Evolutionary conservation across 306 rosid genomes (phyloP), one percentile per base, ranked within the genome.

Genomic region (Pyrus communis): DNA sequence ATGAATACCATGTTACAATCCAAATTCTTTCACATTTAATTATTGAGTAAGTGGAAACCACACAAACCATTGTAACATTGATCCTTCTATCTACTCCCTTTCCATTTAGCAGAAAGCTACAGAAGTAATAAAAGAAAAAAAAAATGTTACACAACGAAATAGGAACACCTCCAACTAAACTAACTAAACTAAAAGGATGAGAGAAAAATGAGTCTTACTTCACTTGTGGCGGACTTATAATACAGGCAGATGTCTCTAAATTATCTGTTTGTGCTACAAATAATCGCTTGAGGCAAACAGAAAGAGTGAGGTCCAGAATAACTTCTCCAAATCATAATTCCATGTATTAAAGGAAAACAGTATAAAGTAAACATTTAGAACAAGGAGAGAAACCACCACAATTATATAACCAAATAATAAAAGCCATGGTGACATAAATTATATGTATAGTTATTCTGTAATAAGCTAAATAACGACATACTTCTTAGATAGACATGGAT

Each of bases 101-200:
- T 77, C 99, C 99, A 81, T 96, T 96, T 70, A 96, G 78, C 82
- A 96, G 90, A 87, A 96, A 85, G 84, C 99, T 96, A 82, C 79
- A 87, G 71, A n/a, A 76, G 13, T 68, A 30, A 68, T 67, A 82
- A 68, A 67, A 81, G 28, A 68, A 70, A 82, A 68, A 67, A 82
- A 17, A 80, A 72, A 52, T 19, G 27, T 74, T 65, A 84, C 85
- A 88, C 84, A 71, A 73, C 57, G 76, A 73, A 79, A 13, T 23
- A 19, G 70, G 62, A 71, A 76, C 23, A 75, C 58, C 69, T 46
- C 66, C 59, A 27, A 40, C 21, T 54, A 33, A 77, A 68, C 55
- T 67, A 27, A 40, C 21, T 54, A 33, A 77, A 68, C 55, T 69
- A 70, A 71, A 63, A 55, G 51, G 46, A 68, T 61, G 33, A 49